Evolutionary conservation across 2,329 filamentous ascomycete species (phyloP).

Genomic region (Pyrenophora tritici-repentis): DNA sequence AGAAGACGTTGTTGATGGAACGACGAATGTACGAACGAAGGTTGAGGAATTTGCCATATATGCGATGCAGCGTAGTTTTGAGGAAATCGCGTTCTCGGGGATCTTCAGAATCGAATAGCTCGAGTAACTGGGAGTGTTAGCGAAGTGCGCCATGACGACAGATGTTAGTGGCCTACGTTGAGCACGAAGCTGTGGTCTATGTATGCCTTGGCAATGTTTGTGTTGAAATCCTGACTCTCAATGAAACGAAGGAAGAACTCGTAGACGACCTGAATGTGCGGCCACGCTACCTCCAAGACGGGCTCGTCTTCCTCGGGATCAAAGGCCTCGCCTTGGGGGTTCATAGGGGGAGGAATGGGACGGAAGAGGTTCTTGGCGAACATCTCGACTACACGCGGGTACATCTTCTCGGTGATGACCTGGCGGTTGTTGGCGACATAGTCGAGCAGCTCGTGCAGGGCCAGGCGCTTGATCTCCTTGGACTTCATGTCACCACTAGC

Average conservation of each 20-base stretch:
- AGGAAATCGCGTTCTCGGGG: conserved; percentile 95
- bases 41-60: conserved; percentile 99
- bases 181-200: conserved; percentile 98
- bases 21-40: conserved; percentile 94
- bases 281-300: conserved; percentile 97
- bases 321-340: conserved; percentile 96
- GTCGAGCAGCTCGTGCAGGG: conserved; percentile 92
- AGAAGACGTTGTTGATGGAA: conserved; percentile 99
- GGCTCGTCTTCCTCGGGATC: conserved; percentile 98
- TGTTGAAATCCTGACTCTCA: conserved; percentile 99
- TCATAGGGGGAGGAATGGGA: conserved; percentile 94
- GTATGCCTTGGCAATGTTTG: conserved; percentile 97
- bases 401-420: conserved; percentile 99
- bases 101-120: conserved; percentile 97
- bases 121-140: conserved; percentile 68
- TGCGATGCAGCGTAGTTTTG: conserved; percentile 96
- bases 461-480: conserved; percentile 97
- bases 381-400: conserved; percentile 97
- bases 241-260: conserved; percentile 99
- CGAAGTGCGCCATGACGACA: background rate
- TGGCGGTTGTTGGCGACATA: conserved; percentile 98
- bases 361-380: conserved; percentile 98
- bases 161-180: conserved; percentile 56
- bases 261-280: conserved; percentile 98
- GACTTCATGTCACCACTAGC: conserved; percentile 98